These are phyloP conservation scores for Claviceps pazoutovae DNA, from an alignment of 2,329 filamentous ascomycete species.

Conservation along the genomic window DNA sequence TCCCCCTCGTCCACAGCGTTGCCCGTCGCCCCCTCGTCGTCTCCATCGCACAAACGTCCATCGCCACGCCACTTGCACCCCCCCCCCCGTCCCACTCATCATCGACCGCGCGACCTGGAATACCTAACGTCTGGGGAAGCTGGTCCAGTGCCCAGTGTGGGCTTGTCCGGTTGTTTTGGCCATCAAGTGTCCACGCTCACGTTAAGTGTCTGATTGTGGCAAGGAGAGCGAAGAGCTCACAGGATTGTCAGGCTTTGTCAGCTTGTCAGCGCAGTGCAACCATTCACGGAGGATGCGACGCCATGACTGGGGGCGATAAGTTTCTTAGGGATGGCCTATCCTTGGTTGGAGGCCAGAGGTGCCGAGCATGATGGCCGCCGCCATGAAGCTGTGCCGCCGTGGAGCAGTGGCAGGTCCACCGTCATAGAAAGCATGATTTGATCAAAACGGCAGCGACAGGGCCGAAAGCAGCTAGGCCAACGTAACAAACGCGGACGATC, in stretches of 20 bases:
- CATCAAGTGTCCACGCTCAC: background rate
- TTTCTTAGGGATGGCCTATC: too few species aligned
- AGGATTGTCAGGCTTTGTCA: too few species aligned
- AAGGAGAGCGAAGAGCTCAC: too few species aligned
- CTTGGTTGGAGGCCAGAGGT: too few species aligned
- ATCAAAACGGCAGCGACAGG: background rate
- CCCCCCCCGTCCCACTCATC: background rate
- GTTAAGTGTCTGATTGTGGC: background rate
- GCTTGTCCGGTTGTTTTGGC: background rate
- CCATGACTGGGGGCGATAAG: too few species aligned
- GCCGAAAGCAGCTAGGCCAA: background rate
- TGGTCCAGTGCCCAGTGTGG: background rate
- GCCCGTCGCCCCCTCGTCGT: background rate
- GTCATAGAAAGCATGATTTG: background rate
- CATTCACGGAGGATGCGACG: too few species aligned
- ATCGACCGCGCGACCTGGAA: background rate
- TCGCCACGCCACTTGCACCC: too few species aligned
- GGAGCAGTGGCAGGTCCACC: background rate
- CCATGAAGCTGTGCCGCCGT: background rate
- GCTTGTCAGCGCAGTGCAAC: too few species aligned
- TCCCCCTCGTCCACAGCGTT: background rate
- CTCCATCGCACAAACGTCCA: background rate
- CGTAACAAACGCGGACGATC: background rate
- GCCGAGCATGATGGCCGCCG: too few species aligned
- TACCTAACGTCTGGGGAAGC: background rate